Evolutionary conservation across 257 asterid genomes (phyloP), one percentile per base, ranked within the genome.

Genomic region (Nicotiana benthamiana): DNA sequence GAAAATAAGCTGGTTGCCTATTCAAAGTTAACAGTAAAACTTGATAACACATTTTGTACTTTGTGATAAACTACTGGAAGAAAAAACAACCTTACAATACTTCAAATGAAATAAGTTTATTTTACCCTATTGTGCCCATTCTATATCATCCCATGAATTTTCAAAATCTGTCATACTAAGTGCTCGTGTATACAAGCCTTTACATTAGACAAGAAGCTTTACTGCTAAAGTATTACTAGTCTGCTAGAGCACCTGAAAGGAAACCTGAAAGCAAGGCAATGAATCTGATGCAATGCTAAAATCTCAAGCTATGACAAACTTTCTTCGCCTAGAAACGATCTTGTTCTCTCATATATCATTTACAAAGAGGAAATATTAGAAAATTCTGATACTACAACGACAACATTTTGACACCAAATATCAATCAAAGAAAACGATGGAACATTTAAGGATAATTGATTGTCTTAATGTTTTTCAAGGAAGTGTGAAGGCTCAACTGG

Each of bases 241-340:
- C 56, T 70, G 57, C 12, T 40, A 61, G 46, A 77, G 57, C 32
- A 70, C 57, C 22, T 36, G 34, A 28, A 43, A 80, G 79, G 13
- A 84, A 84, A 59, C 83, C 81, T 72, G 67, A 64, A 26, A 83
- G 60, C 20, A 79, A 59, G 84, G 75, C 46, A 80, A 83, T 57
- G 87, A 82, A 87, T 85, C 89, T 32, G 87, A 86, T 85, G 59
- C 82, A 84, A 76, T 85, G 75, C 80, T 82, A 64, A 79, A 36
- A 85, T 16, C 60, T 63, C 43, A 75, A 87, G 80, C 79, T 77
- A 61, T 79, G 74, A 80, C 56, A 61, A 83, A 60, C 52, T 27
- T 79, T 75, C 77, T 82, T 61, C 62, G 34, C 75, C 79, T 32
- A 1, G 43, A 34, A 61, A 17, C n/a, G 62, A 20, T 74, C 51